These are phyloP conservation scores for Hapsidospora chrysogenum DNA, from an alignment of 495 filamentous ascomycete species.

Conservation along the genomic window DNA sequence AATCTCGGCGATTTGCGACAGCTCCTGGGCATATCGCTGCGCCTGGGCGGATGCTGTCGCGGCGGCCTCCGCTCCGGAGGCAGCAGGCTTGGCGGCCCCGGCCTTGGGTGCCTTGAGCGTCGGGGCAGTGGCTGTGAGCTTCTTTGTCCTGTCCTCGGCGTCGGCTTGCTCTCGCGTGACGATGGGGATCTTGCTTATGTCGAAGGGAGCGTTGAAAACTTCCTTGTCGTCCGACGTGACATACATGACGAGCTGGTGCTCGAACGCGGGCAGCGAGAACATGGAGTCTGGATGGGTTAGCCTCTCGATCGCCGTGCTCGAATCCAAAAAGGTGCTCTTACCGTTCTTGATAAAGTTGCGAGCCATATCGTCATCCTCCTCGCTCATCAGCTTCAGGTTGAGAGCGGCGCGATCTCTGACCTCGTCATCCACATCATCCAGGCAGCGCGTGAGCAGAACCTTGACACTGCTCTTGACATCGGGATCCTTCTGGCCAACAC, in stretches of 20 bases:
- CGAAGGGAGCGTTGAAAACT: slow-evolving; percentile 73
- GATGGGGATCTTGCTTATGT: slow-evolving; percentile 78
- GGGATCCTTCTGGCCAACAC: slow-evolving; percentile 87
- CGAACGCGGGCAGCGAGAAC: slow-evolving; percentile 88
- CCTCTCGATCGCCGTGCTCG: not conserved
- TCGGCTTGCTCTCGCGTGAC: slow-evolving; percentile 92
- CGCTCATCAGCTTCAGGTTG: slow-evolving; percentile 78
- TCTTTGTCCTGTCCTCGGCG: slow-evolving; percentile 93
- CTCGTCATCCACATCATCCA: slow-evolving; percentile 96
- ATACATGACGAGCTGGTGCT: slow-evolving; percentile 96
- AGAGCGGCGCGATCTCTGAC: slow-evolving; percentile 90
- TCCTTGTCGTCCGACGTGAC: slow-evolving; percentile 79
- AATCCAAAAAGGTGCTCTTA: slow-evolving; percentile 20
- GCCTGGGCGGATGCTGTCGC: slow-evolving; percentile 59
- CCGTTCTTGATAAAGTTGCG: slow-evolving; percentile 81
- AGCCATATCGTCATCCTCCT: slow-evolving; percentile 64
- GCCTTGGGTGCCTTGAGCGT: slow-evolving; percentile 87
- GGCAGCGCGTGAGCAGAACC: slow-evolving; percentile 79
- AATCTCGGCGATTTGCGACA: slow-evolving; percentile 81
- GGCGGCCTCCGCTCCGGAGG: slow-evolving; percentile 52
- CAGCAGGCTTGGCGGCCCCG: slow-evolving; percentile 58
- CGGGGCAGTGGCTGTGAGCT: slow-evolving; percentile 78
- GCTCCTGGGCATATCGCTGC: slow-evolving; percentile 72
- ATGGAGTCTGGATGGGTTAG: slow-evolving; percentile 43
- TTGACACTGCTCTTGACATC: slow-evolving; percentile 92